Percentiles rank a stretch among this genome's conserved stretches.
phyloP scores from a whole-genome alignment of 2,329 filamentous ascomycete species.

The Aaosphaeria pasadenensis region DNA sequence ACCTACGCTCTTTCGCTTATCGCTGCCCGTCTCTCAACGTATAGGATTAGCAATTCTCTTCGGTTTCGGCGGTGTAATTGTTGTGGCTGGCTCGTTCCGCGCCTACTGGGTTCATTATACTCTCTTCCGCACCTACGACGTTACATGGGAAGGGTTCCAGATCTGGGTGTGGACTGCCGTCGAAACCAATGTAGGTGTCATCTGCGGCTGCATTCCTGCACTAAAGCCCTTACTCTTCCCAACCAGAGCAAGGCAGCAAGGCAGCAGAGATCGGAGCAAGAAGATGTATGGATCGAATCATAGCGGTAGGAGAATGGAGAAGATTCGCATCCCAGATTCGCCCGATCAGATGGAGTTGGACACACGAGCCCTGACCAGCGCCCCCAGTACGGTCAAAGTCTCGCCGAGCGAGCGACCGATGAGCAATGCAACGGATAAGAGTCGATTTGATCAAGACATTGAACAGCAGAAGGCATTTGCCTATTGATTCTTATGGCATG shows the following conservation, averaged over 20 bases:
- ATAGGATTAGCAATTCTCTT: constrained; percentile 44
- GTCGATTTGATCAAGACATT: constrained; percentile 30
- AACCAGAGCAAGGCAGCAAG: constrained; percentile 25
- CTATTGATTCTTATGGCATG: constrained; percentile 16
- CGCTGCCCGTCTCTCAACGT: constrained; percentile 43
- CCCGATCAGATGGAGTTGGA: constrained; percentile 27
- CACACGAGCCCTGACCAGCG: constrained; percentile 24
- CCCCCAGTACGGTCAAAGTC: constrained; percentile 11
- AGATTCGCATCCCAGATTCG: constrained; percentile 27
- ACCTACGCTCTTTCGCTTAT: constrained; percentile 45
- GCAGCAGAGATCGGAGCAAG: constrained; percentile 18
- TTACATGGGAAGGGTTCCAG: constrained; percentile 45
- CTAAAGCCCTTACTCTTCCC: constrained; percentile 41
- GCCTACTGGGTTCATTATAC: constrained; percentile 48
- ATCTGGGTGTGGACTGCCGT: constrained; percentile 44
- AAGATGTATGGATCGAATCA: constrained; percentile 24
- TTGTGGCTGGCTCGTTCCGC: constrained; percentile 45
- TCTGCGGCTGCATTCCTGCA: constrained; percentile 45
- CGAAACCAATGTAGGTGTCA: constrained; percentile 43
- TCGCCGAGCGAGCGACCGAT: constrained; percentile 26
- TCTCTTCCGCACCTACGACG: constrained; percentile 44
- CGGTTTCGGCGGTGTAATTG: constrained; percentile 44
- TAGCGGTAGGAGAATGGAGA: constrained; percentile 26
- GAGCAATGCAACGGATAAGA: constrained; percentile 33
- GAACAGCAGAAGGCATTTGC: constrained; percentile 36